Evolutionary conservation across 371 early-diverging fungal genomes (phyloP).

Genomic region (Blastocladiella emersonii): DNA sequence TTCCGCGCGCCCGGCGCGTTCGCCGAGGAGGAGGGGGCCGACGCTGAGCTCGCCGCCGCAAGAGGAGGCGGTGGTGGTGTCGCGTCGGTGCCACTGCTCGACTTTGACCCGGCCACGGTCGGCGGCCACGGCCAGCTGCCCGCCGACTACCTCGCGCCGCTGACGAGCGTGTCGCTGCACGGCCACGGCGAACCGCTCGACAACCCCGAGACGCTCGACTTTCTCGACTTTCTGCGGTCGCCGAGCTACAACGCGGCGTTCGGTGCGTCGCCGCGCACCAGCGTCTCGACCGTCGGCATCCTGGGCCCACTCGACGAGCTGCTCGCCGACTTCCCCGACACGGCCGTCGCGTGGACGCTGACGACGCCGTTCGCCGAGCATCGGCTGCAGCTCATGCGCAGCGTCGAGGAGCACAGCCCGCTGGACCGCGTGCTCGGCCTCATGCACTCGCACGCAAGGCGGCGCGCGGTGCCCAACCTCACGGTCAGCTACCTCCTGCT

Average conservation of each 20-base stretch:
- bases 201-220: background rate
- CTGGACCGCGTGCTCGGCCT: background rate
- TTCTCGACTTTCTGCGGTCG: background rate
- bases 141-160: background rate
- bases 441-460: background rate
- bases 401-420: background rate
- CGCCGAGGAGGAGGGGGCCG: too few relatives aligned
- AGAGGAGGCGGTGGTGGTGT: too few relatives aligned
- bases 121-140: too few relatives aligned
- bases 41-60: too few relatives aligned
- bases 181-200: conserved; percentile 6
- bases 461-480: background rate
- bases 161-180: background rate
- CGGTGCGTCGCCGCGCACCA: background rate
- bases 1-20: background rate
- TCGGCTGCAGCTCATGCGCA: background rate
- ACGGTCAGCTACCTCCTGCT: background rate
- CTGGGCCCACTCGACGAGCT: background rate
- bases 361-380: background rate
- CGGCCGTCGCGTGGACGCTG: background rate
- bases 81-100: too few relatives aligned
- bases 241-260: background rate
- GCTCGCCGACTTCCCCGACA: background rate
- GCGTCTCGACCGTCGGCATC: conserved; percentile 2
- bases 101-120: too few relatives aligned